Conservation (phyloP, 306 rosid species). For the Lathyrus oleraceus region DNA sequence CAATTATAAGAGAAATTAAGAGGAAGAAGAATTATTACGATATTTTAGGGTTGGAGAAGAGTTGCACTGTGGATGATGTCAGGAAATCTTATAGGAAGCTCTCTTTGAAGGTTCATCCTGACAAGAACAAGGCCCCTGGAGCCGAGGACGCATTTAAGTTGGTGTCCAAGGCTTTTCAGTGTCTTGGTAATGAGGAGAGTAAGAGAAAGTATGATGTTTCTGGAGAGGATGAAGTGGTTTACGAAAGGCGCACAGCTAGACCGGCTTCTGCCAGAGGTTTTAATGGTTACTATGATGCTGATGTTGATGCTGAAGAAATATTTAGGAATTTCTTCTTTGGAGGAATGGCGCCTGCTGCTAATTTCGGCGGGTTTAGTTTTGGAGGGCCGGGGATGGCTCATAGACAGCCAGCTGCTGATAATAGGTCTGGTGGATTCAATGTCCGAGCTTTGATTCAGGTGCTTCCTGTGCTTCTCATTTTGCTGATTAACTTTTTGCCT, state of each 20-base stretch:
- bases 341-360: conserved; percentile 78
- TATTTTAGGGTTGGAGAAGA: conserved; percentile 83
- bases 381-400: conserved; percentile 72
- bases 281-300: conserved; percentile 73
- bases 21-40: conserved; percentile 85
- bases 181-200: conserved; percentile 74
- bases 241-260: conserved; percentile 59
- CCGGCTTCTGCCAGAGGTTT: conserved; percentile 49
- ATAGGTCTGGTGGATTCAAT: conserved; percentile 69
- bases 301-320: conserved; percentile 84
- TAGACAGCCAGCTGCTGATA: conserved; percentile 48
- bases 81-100: conserved; percentile 79
- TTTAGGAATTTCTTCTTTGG: conserved; percentile 93
- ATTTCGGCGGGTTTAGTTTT: conserved; percentile 77
- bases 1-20: conserved; percentile 67
- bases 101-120: conserved; percentile 94
- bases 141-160: conserved; percentile 90
- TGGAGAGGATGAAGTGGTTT: conserved; percentile 71
- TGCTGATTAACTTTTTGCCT: conserved; percentile 71
- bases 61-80: conserved; percentile 78
- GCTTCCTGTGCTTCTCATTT: conserved; percentile 70
- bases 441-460: conserved; percentile 62
- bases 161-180: conserved; percentile 92
- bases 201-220: conserved; percentile 66
- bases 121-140: conserved; percentile 89